Evolutionary conservation across 495 filamentous ascomycete genomes (phyloP).

Genomic region (Neurospora sp.): DNA sequence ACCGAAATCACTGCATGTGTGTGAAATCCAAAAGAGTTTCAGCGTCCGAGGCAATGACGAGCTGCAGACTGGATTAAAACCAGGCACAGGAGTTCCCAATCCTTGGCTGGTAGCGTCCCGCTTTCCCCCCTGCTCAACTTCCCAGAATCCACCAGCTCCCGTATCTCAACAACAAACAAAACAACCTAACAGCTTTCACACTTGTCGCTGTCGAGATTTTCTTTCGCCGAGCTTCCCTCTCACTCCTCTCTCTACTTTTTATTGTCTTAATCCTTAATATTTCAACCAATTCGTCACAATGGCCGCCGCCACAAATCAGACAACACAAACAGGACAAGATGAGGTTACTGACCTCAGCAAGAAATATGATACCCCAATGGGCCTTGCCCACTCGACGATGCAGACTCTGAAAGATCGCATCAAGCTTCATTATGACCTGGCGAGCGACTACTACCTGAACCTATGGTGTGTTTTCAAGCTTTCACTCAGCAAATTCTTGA

Average conservation of each 20-base stretch:
- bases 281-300: neutral
- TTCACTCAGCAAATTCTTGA: neutral
- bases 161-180: neutral
- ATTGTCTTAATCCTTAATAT: neutral
- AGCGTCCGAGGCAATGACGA: neutral
- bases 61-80: neutral
- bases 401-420: conserved; percentile 48
- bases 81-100: neutral
- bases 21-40: neutral
- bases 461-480: conserved; percentile 30
- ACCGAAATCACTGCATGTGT: neutral
- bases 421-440: conserved; percentile 47
- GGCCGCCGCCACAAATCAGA: neutral
- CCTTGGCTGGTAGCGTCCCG: neutral
- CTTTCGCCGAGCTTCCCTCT: neutral
- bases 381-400: conserved; percentile 41
- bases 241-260: neutral
- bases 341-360: conserved; percentile 26
- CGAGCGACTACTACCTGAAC: conserved; percentile 45
- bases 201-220: neutral
- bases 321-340: neutral
- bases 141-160: neutral
- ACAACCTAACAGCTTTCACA: neutral
- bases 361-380: conserved; percentile 39
- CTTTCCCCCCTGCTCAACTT: neutral